These are phyloP conservation scores for Saturnispora gosingensis DNA, from an alignment of 805 yeast species.

Conservation along the genomic window DNA sequence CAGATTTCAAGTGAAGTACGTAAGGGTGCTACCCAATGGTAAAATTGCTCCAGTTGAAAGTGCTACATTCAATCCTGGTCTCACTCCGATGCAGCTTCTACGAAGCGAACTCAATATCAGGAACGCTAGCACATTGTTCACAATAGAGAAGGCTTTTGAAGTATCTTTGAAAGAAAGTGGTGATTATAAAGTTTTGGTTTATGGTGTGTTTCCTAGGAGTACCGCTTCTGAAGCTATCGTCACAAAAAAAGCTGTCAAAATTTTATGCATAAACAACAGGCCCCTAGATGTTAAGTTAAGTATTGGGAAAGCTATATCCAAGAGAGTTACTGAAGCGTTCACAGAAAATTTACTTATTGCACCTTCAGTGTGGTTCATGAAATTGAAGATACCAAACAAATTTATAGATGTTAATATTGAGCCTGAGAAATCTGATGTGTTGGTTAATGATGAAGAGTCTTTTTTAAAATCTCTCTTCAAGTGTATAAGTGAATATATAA, in stretches of 20 bases:
- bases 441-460: slow-evolving; percentile 20
- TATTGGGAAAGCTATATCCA: slow-evolving; percentile 26
- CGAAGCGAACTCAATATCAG: slow-evolving; percentile 15
- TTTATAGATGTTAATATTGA: slow-evolving; percentile 34
- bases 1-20: slow-evolving; percentile 24
- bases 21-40: slow-evolving; percentile 15
- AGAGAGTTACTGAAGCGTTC: slow-evolving; percentile 21
- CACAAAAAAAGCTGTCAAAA: slow-evolving; percentile 18
- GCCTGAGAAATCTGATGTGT: slow-evolving; percentile 35
- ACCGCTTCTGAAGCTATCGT: slow-evolving; percentile 22
- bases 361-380: slow-evolving; percentile 31
- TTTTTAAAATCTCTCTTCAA: slow-evolving; percentile 16
- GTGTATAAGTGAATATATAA: neutral
- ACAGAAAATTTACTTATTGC: slow-evolving; percentile 15
- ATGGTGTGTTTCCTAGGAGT: slow-evolving; percentile 28
- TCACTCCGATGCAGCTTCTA: slow-evolving; percentile 11
- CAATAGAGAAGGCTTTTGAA: slow-evolving; percentile 7
- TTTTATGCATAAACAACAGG: slow-evolving; percentile 30
- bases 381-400: slow-evolving; percentile 17
- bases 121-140: slow-evolving; percentile 13
- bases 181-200: slow-evolving; percentile 7
- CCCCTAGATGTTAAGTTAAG: slow-evolving; percentile 21
- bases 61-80: slow-evolving; percentile 10
- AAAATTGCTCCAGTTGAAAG: slow-evolving; percentile 8
- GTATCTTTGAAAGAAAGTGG: neutral